These are phyloP conservation scores for Thalia dealbata DNA, from an alignment of 176 grass and related monocot genomes.

Conservation along the genomic window DNA sequence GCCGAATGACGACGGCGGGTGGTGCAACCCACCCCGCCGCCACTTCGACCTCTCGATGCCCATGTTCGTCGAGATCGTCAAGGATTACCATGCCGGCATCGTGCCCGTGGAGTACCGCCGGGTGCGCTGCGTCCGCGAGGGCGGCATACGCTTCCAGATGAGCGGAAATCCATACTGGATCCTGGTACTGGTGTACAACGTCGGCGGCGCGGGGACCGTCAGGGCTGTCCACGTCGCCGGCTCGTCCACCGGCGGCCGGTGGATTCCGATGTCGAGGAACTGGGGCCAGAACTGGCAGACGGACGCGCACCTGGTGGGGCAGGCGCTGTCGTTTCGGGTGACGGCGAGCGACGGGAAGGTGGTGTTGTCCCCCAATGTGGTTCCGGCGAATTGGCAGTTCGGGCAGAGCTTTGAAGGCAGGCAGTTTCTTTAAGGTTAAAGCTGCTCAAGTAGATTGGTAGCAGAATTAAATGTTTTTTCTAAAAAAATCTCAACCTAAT, in stretches of 20 bases:
- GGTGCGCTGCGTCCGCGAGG: not conserved
- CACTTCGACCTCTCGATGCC: constrained; percentile 63
- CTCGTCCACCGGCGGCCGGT: not conserved
- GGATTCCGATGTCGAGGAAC: not conserved
- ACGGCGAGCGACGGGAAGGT: constrained; percentile 4
- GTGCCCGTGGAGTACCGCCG: not conserved
- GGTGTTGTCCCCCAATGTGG: constrained; percentile 23
- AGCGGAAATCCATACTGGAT: not conserved
- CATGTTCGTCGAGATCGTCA: constrained; percentile 64
- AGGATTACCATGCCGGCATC: no score
- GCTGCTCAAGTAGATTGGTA: not conserved
- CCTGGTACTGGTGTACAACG: no score
- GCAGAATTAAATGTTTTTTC: no score
- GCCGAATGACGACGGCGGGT: constrained; percentile 26
- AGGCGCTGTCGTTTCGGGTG: no score
- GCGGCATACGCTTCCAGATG: not conserved
- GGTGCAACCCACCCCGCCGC: constrained; percentile 77
- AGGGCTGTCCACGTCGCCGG: not conserved
- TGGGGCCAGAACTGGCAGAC: no score
- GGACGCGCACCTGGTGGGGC: no score
- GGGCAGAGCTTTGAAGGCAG: constrained; percentile 7
- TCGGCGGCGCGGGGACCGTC: not conserved
- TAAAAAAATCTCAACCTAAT: no score
- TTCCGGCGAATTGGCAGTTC: constrained; percentile 29
- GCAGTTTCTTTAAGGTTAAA: not conserved